phyloP scores from a whole-genome alignment of 2,329 filamentous ascomycete genomes.

The Scytalidium sp. region DNA sequence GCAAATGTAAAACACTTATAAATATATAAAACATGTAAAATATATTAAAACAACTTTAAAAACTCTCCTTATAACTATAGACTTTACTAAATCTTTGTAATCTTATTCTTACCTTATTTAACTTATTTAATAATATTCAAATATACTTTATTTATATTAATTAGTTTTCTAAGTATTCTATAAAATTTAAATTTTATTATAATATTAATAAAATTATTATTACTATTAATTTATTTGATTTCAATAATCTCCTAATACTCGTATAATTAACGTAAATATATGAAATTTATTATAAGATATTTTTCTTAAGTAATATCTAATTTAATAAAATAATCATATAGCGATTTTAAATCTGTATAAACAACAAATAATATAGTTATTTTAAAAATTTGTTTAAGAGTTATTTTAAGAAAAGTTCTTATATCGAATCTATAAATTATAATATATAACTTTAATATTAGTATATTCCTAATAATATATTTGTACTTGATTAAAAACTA shows the following conservation, averaged over 20 bases:
- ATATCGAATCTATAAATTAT: background rate
- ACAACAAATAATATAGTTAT: background rate
- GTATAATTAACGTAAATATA: conserved; percentile 2
- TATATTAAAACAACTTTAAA: too few species aligned
- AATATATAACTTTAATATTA: conserved; percentile 1
- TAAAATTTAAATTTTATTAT: conserved; percentile 6
- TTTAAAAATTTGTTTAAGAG: background rate
- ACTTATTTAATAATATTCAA: conserved; percentile 1
- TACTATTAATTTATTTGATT: conserved; percentile 6
- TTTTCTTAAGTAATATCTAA: conserved; percentile 8
- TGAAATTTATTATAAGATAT: conserved; percentile 4
- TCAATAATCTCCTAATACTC: conserved; percentile 4
- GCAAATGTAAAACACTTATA: too few species aligned
- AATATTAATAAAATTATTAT: conserved; percentile 5
- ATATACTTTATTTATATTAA: conserved; percentile 4
- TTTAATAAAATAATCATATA: conserved; percentile 9
- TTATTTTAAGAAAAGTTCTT: background rate
- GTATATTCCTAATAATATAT: conserved; percentile 2
- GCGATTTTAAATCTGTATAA: conserved; percentile 4
- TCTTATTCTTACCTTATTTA: background rate
- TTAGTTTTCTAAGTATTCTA: conserved; percentile 3
- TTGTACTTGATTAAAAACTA: conserved; percentile 1
- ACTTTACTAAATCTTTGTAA: too few species aligned
- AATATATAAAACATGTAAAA: too few species aligned
- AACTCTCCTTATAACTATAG: too few species aligned